Evolutionary conservation across 2,329 filamentous ascomycete species (phyloP).

Genomic region (Ceratocystis ficicola): DNA sequence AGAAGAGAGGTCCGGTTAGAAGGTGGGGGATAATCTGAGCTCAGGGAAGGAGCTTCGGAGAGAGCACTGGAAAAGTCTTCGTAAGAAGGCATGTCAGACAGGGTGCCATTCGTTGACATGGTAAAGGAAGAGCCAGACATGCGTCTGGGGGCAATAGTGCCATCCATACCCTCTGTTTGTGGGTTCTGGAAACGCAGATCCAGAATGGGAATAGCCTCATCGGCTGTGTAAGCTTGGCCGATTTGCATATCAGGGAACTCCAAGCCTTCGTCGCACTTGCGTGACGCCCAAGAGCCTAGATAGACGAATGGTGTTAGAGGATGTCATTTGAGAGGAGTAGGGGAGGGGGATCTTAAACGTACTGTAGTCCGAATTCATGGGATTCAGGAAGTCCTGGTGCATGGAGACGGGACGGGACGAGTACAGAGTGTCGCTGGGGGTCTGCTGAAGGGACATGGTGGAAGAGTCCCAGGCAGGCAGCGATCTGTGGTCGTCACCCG

Average conservation of each 20-base stretch:
- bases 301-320: conserved; percentile 3
- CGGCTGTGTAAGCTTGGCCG: conserved; percentile 49
- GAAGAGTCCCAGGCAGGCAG: conserved; percentile 48
- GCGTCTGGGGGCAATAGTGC: conserved; percentile 33
- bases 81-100: conserved; percentile 58
- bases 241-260: conserved; percentile 48
- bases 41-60: conserved; percentile 56
- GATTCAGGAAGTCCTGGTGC: conserved; percentile 43
- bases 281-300: conserved; percentile 14
- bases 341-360: conserved; percentile 27
- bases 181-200: conserved; percentile 43
- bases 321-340: background rate
- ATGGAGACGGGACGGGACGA: conserved; percentile 44
- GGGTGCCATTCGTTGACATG: conserved; percentile 52
- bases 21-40: conserved; percentile 52
- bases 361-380: conserved; percentile 39
- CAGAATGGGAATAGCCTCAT: conserved; percentile 51
- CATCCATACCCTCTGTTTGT: conserved; percentile 41
- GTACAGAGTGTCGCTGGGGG: conserved; percentile 38
- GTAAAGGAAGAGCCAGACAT: conserved; percentile 65
- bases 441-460: conserved; percentile 39
- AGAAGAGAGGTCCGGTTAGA: conserved; percentile 59
- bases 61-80: conserved; percentile 56
- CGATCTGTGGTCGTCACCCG: conserved; percentile 41
- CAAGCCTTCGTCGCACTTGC: conserved; percentile 45